Conservation (phyloP, 495 filamentous ascomycete genomes). For the Daldinia loculata region DNA sequence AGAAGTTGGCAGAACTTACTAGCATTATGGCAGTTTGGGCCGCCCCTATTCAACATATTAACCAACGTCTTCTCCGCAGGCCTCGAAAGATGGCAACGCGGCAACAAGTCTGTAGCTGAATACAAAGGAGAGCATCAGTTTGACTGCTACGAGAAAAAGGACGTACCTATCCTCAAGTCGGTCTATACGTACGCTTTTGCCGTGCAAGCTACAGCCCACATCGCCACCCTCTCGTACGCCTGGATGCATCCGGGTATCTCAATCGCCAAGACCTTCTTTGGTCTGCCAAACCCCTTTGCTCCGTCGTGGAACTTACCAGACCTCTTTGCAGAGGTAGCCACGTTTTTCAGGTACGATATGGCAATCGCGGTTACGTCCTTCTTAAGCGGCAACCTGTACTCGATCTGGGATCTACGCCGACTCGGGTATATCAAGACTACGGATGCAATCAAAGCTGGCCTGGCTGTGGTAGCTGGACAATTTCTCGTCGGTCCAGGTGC, state of each 20-base stretch:
- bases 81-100: neutral
- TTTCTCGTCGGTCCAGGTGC: neutral
- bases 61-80: neutral
- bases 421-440: neutral
- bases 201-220: neutral
- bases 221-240: neutral
- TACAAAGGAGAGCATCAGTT: neutral
- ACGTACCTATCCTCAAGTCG: neutral
- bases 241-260: neutral
- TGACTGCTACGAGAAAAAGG: neutral
- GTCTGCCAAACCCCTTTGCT: neutral
- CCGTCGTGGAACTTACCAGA: slow-evolving; percentile 9
- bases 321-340: neutral
- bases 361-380: neutral
- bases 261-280: neutral
- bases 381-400: neutral
- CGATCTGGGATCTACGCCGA: neutral
- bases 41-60: neutral
- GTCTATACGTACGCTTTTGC: neutral
- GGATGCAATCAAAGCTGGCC: neutral
- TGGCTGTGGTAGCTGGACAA: neutral
- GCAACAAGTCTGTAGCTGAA: neutral
- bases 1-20: neutral
- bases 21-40: neutral
- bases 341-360: neutral